Evolutionary conservation across 495 filamentous ascomycete species (phyloP).

Genomic region (Venustampulla echinocandica): DNA sequence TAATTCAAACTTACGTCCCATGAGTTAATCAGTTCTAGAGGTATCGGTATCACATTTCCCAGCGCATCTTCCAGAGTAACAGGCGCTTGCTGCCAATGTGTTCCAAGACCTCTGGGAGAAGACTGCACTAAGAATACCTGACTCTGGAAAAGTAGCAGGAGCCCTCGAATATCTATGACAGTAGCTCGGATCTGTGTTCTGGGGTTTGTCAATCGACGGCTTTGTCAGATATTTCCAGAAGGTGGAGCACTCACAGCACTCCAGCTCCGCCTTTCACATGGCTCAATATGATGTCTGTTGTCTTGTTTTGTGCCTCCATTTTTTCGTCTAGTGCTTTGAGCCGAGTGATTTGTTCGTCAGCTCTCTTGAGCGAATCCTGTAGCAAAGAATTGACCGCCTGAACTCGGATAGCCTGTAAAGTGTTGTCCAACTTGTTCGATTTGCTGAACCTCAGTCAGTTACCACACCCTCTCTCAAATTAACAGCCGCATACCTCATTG

Average conservation of each 20-base stretch:
- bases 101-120: conserved; percentile 1
- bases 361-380: not conserved
- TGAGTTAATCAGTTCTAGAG: conserved; percentile 4
- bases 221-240: not conserved
- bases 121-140: not conserved
- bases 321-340: conserved; percentile 3
- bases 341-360: not conserved
- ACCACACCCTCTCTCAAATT: not conserved
- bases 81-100: conserved; percentile 4
- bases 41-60: conserved; percentile 1
- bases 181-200: not conserved
- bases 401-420: not conserved
- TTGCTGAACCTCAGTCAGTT: conserved; percentile 2
- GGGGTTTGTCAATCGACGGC: not conserved
- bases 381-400: not conserved
- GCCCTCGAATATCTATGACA: not conserved
- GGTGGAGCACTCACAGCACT: not conserved
- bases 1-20: conserved; percentile 10
- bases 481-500: not conserved
- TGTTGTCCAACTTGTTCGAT: conserved; percentile 2
- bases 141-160: not conserved
- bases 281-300: conserved; percentile 1
- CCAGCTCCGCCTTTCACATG: not conserved
- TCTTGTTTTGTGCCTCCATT: conserved; percentile 2
- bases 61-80: conserved; percentile 9